These are phyloP conservation scores for Lactarius sp. DNA, from an alignment of 768 basidiomycete species.

Conservation along the genomic window DNA sequence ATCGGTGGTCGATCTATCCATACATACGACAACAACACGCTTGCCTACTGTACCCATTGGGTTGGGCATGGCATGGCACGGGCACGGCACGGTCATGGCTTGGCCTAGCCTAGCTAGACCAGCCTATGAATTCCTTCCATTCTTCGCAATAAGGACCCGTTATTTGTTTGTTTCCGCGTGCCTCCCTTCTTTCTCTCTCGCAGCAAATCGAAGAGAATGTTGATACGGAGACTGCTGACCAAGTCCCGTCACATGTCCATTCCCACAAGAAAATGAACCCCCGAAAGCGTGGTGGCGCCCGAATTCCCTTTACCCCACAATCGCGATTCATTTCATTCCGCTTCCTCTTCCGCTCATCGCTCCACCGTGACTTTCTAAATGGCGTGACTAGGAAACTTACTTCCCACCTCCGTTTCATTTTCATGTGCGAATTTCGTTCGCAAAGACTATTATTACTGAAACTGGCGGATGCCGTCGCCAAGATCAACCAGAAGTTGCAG, in stretches of 20 bases:
- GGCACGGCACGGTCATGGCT: not conserved
- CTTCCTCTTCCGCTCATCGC: constrained; percentile 3
- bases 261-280: not conserved
- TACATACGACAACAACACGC: not conserved
- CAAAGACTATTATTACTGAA: not conserved
- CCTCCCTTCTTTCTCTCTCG: too few relatives aligned
- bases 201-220: constrained; percentile 3
- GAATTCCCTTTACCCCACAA: constrained; percentile 10
- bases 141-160: not conserved
- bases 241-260: constrained; percentile 9
- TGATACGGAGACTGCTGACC: not conserved
- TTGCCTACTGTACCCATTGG: not conserved
- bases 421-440: not conserved
- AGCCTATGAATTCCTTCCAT: not conserved
- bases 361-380: not conserved
- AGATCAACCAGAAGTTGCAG: constrained; percentile 4
- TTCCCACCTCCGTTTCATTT: constrained; percentile 3
- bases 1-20: constrained; percentile 6
- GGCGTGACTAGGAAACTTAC: not conserved
- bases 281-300: constrained; percentile 23
- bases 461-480: constrained; percentile 5
- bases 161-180: not conserved
- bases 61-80: too few relatives aligned
- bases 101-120: not conserved
- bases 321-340: not conserved